Conservation (phyloP, 768 basidiomycete genomes). For the Daedaleopsis nitida region DNA sequence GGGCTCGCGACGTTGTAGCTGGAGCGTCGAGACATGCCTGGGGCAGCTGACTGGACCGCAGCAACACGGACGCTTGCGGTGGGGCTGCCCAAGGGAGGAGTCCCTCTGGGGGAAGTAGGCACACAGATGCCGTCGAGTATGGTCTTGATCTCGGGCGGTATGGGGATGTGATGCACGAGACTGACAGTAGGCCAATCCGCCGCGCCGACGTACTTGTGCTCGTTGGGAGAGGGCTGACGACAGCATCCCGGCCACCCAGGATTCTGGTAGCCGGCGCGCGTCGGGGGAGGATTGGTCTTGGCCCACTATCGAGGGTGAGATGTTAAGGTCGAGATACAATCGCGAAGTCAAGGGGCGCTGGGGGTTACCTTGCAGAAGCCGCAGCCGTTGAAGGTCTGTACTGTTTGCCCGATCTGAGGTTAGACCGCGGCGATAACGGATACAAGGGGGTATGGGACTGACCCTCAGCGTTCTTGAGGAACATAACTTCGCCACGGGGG, state of each 20-base stretch:
- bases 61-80: constrained; percentile 18
- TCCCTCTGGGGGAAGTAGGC: constrained; percentile 36
- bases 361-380: constrained; percentile 83
- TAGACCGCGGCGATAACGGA: constrained; percentile 21
- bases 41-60: constrained; percentile 20
- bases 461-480: constrained; percentile 90
- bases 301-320: constrained; percentile 63
- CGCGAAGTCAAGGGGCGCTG: constrained; percentile 17
- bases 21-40: constrained; percentile 26
- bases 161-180: constrained; percentile 70
- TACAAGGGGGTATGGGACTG: constrained; percentile 28
- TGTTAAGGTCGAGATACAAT: constrained; percentile 14
- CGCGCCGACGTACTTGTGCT: constrained; percentile 63
- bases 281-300: constrained; percentile 54
- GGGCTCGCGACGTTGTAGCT: constrained; percentile 27
- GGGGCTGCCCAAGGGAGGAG: constrained; percentile 15
- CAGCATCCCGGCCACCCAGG: constrained; percentile 90
- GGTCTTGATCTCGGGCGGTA: constrained; percentile 72
- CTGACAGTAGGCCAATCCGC: constrained; percentile 84
- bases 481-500: constrained; percentile 76
- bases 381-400: constrained; percentile 83
- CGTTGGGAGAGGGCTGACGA: constrained; percentile 63
- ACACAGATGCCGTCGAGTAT: constrained; percentile 55
- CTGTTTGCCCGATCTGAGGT: constrained; percentile 37
- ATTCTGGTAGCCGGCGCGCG: constrained; percentile 61